Percentiles rank a stretch among this genome's conserved stretches.
Evolutionary conservation across 495 filamentous ascomycete genomes (phyloP).

Genomic region (Neurospora sp.): DNA sequence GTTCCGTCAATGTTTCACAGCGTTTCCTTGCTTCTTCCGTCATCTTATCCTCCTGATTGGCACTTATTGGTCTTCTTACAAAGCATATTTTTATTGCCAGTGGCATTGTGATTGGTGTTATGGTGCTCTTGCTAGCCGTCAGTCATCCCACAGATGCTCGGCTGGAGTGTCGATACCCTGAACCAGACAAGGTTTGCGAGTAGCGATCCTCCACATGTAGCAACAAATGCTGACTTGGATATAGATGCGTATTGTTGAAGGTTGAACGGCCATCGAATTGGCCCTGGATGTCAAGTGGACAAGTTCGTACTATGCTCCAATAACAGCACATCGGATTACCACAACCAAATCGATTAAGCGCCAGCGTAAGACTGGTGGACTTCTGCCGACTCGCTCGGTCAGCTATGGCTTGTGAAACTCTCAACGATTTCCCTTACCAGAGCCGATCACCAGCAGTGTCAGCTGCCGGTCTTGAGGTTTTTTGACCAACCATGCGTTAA

Average conservation of each 20-base stretch:
- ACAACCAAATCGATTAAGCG: background rate
- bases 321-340: background rate
- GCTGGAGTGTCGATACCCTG: background rate
- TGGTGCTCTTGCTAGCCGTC: background rate
- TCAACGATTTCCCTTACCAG: background rate
- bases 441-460: background rate
- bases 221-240: background rate
- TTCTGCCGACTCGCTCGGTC: background rate
- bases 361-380: background rate
- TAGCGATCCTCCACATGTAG: background rate
- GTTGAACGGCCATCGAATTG: background rate
- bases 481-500: constrained; percentile 2
- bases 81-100: background rate
- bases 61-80: background rate
- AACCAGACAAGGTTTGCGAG: background rate
- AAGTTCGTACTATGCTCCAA: background rate
- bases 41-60: background rate
- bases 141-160: background rate
- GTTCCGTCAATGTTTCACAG: constrained; percentile 1
- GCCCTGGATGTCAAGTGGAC: background rate
- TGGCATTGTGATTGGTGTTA: background rate
- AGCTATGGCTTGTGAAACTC: background rate
- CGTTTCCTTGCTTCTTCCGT: constrained; percentile 1
- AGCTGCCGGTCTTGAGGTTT: background rate
- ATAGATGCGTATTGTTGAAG: background rate